Conservation (phyloP, 441 rosid species). For the Breynia disticha region DNA sequence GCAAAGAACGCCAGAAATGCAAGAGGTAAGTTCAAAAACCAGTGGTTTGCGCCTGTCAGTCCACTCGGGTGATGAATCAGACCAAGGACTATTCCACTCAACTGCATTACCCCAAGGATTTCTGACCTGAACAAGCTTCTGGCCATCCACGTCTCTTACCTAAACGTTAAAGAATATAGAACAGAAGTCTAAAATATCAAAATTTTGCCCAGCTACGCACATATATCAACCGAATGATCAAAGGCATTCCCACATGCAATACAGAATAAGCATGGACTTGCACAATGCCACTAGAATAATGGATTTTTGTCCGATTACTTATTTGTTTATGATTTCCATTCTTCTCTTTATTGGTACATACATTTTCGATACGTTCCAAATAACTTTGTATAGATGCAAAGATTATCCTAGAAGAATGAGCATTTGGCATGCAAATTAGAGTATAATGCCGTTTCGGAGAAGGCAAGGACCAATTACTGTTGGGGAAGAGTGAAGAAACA, state of each 20-base stretch:
- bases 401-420: neutral
- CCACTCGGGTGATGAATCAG: slow-evolving; percentile 96
- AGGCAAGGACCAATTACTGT: neutral
- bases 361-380: too few relatives aligned
- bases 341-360: too few relatives aligned
- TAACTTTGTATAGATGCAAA: too few relatives aligned
- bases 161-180: slow-evolving; percentile 23
- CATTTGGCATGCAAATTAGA: neutral
- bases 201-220: slow-evolving; percentile 10
- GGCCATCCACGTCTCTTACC: slow-evolving; percentile 99
- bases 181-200: slow-evolving; percentile 3
- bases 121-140: slow-evolving; percentile 94
- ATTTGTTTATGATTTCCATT: too few relatives aligned
- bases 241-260: slow-evolving; percentile 8
- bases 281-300: too few relatives aligned
- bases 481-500: neutral
- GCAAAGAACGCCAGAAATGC: neutral
- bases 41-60: slow-evolving; percentile 88
- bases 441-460: neutral
- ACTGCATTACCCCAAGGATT: slow-evolving; percentile 99
- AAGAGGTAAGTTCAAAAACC: slow-evolving; percentile 34
- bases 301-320: too few relatives aligned
- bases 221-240: slow-evolving; percentile 13
- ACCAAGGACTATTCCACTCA: slow-evolving; percentile 99
- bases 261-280: too few relatives aligned